Evolutionary conservation across 106 monocot species (phyloP).

Genomic region (Hemerocallis citrina): DNA sequence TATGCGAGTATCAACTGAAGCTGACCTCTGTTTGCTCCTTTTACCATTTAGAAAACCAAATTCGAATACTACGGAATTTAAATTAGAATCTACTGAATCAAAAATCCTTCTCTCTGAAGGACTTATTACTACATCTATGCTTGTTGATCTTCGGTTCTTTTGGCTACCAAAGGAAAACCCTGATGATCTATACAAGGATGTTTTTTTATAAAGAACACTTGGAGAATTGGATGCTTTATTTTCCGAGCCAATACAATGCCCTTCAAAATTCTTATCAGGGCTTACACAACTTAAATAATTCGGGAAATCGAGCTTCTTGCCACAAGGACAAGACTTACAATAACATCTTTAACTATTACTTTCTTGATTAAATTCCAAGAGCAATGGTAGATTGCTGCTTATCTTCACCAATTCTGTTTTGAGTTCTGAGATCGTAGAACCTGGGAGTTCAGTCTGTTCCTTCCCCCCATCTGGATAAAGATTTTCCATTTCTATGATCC

Average conservation of each 20-base stretch:
- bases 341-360: background rate
- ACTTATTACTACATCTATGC: conserved; percentile 10
- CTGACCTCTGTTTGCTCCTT: conserved; percentile 8
- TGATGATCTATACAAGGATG: conserved; percentile 12
- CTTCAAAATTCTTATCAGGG: too few relatives aligned
- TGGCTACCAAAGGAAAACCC: conserved; percentile 21
- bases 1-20: background rate
- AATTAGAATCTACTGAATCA: conserved; percentile 15
- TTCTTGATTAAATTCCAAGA: conserved; percentile 6
- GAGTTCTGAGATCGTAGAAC: conserved; percentile 10
- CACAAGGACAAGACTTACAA: background rate
- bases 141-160: conserved; percentile 24
- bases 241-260: background rate
- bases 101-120: conserved; percentile 25
- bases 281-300: too few relatives aligned
- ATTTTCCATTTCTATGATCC: background rate
- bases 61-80: conserved; percentile 11
- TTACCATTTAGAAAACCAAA: conserved; percentile 14
- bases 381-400: conserved; percentile 4
- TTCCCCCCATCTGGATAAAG: background rate
- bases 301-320: conserved; percentile 6
- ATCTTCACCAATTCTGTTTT: conserved; percentile 18
- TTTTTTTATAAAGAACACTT: conserved; percentile 6
- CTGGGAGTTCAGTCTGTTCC: background rate
- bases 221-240: conserved; percentile 8